Base-by-base conservation (phyloP, 306 rosid species). In the Vicia sativa region DNA sequence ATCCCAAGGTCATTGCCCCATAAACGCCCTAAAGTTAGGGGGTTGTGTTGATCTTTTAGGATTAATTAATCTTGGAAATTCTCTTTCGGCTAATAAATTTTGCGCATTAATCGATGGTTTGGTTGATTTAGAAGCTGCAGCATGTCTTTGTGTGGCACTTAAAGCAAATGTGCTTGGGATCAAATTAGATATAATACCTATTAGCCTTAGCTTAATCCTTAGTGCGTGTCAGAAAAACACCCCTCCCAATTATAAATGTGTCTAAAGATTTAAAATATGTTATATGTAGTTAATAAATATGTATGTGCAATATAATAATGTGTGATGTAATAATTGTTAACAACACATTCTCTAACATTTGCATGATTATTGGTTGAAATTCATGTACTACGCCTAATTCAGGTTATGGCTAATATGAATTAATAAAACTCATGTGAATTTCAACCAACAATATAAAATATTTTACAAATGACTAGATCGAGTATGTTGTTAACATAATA, bases 141-240 rank as follows among this genome's bases (percentile, higher is more conserved):
- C 87, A 25, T 92, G 96, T 67, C 84, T 92, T 0, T 92, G 98
- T 80, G 90, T 91, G 5, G 96, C 87, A 9, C 72, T 90, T 50
- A 90, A 92, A 77, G 87, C 79, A 67, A 92, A 85, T 73, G 91
- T 85, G 71, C 82, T 87, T 13, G 98, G 98, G 1, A 42, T 83
- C 21, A 77, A 90, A 82, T 66, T 92, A 80, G 46, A 87, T 11
- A 77, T n/a, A n/a, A n/a, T 87, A 9, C 98, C 96, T 0, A 1
- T 92, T 49, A 11, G 91, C 0, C 78, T 92, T 55, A 83, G 85
- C 50, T 38, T 79, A 54, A 76, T 92, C 67, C n/a, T 87, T 1
- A 87, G 96, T 73, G 92, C 98, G 31, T 92, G 96, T 87, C 77
- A 92, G 21, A 90, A 87, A 54, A 62, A 87, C 6, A 43, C 86